Evolutionary conservation across 208 protist genomes (phyloP), one percentile per base, ranked within the genome.

Genomic region (Phytomonas francai): DNA sequence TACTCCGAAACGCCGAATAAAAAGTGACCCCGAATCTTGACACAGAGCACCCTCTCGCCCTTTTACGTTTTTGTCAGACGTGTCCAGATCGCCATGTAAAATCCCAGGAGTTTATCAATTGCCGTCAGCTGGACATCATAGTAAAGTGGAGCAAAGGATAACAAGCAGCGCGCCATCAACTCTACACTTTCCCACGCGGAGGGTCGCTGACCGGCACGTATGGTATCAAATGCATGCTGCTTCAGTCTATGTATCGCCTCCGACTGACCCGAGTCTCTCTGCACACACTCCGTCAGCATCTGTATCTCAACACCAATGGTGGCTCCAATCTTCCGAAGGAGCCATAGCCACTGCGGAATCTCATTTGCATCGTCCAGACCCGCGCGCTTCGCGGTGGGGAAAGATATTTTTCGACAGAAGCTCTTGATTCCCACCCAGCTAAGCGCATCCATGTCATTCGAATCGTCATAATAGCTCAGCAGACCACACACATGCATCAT

Each of bases 71-170:
- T 74, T 25, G 76, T 79, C 65, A 95, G 59, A 14, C 89, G 82
- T 5, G 78, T 85, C 85, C 87, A 92, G 27, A 91, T 81, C 2
- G 81, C 83, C 78, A 92, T 78, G 73, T 95, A 95, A 71, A 95
- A 95, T 39, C 76, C 76, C 28, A 95, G 77, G 36, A 89, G 58
- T 34, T 83, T 83, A 65, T 92, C 87, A 5, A 93, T 66, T 59
- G 80, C 79, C 0, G 86, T 89, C 59, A 87, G 83, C 59, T 80
- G 74, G 16, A 92, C 31, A 3, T 74, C 85, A 49, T 72, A 72
- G 61, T 84, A 95, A 31, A 95, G 76, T 7, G 89, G 84, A 3
- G 32, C 36, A 30, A 45, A 65, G 0, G 80, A 76, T 16, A 88
- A 34, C 45, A 76, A 34, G 25, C 65, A 79, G 56, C 67, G 79